Evolutionary conservation across 805 yeast species (phyloP).

Genomic region (Kuraishia piskuri): DNA sequence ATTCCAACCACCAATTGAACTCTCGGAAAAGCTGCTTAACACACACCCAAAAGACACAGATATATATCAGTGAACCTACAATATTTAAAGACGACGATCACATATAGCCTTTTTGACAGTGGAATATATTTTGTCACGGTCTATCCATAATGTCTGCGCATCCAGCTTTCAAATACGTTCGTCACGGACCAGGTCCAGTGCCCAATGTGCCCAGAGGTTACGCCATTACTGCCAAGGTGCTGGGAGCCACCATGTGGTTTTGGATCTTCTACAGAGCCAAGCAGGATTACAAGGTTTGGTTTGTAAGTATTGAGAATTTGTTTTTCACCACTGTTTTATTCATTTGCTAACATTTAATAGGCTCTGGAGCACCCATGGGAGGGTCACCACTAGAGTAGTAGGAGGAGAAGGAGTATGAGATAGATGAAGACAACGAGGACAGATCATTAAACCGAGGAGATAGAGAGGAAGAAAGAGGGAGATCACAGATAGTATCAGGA

Average conservation of each 20-base stretch:
- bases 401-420: too few relatives aligned
- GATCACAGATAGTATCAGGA: not conserved
- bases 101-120: too few relatives aligned
- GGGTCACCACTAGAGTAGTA: conserved; percentile 17
- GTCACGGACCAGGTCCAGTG: conserved; percentile 53
- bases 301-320: conserved; percentile 19
- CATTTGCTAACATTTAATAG: conserved; percentile 6
- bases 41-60: not conserved
- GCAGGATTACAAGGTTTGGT: conserved; percentile 60
- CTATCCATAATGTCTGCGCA: not conserved
- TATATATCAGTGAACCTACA: not conserved
- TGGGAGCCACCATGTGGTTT: conserved; percentile 87
- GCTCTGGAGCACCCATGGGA: conserved; percentile 36
- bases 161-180: conserved; percentile 13
- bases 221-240: conserved; percentile 50
- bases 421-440: not conserved
- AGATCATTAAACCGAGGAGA: too few relatives aligned
- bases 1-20: not conserved
- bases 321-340: not conserved
- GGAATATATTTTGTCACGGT: not conserved
- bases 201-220: conserved; percentile 58
- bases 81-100: not conserved
- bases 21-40: not conserved
- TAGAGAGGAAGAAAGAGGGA: too few relatives aligned
- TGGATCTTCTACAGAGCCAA: conserved; percentile 77